Evolutionary conservation across 1,284 basidiomycete species (phyloP), one percentile per base, ranked within the genome.

Genomic region (Leccinum colubrinum): DNA sequence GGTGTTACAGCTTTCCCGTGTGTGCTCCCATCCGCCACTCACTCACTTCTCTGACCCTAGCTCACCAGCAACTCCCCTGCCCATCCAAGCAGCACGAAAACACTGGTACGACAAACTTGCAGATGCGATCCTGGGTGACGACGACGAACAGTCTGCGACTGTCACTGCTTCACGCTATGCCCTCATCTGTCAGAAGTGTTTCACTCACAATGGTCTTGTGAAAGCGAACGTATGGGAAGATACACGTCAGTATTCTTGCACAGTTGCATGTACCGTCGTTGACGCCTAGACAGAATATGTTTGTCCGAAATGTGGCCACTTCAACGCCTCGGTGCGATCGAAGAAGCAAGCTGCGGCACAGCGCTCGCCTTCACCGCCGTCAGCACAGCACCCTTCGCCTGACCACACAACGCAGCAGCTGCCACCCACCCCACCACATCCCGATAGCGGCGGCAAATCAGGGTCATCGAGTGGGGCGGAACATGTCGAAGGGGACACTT

Each of bases 181-280:
- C 1, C 83, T 99, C 60, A 97, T 99, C 50, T 99, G 97, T 76
- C 87, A 88, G 63, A 89, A 90, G 67, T 99, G 97, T 74, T 97
- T 94, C 72, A 79, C 87, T 14, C 97, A 99, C 77, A 99, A 99
- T 70, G 97, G 97, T 0, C 82, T 99, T 8, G 93, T 97, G 4
- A 90, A 91, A 64, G 92, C 95, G 74, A 88, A 86, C 63, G 85
- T 93, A 75, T 97, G 93, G 86, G 90, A 94, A 69, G 88, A 94
- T 64, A 86, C 94, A 58, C 94, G 96, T 97, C 70, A 77, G 94
- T 87, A 35, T 14, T 15, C 14, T 62, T 58, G 14, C 15, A 17
- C 25, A 22, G n/a, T 50, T 60, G 50, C 25, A 51, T 35, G 41
- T 25, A 2, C 6, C 17, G 25, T 56, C 30, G 27, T 58, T 62